Base-by-base conservation (phyloP, 768 basidiomycete genomes). In the Lactarius akahatsu region DNA sequence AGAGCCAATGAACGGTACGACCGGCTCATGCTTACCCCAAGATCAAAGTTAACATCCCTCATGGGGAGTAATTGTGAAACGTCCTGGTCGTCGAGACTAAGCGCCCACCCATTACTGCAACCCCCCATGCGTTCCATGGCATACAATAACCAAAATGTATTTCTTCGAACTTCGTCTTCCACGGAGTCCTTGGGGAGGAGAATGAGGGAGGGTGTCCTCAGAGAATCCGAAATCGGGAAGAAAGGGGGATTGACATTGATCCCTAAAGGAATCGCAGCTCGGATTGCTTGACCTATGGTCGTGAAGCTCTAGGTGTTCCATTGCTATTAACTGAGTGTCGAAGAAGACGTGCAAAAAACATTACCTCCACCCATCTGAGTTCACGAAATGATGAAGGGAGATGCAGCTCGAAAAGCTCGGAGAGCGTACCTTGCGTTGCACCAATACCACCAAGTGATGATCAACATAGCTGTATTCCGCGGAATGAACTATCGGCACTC, bases 381-480 rank as follows among this genome's bases (percentile, higher is more conserved):
- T 60, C 30, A 40, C 57, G 10, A 30, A 8, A 10, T 57, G 26
- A 67, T 28, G 47, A 34, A 36, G 41, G 54, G 36, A 50, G 52
- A 30, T 43, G 45, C 5, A 1, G 41, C 30, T 32, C 23, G 54
- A 62, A 40, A n/a, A 34, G 52, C 45, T 28, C 36, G 63, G n/a
- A 6, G 20, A 13, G 71, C 80, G 67, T 67, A 86, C 87, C 83
- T 86, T 57, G 86, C 87, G 73, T 90, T 86, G 57, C 82, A 86
- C 84, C 87, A 89, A 70, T 89, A 89, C 74, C 87, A 90, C 86
- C 88, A 89, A 10, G 82, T 82, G 54, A 90, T 76, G 52, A 91
- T 79, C 16, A 88, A 78, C 54, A 82, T 79, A 11, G 88, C 90
- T 92, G 59, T 7, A 58, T 54, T 28, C 20, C 50, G n/a, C 9